A percentile compares a stretch with the other conserved stretches of the same genome.
Conservation (phyloP, 495 filamentous ascomycete genomes). For the Aspergillus homomorphus region DNA sequence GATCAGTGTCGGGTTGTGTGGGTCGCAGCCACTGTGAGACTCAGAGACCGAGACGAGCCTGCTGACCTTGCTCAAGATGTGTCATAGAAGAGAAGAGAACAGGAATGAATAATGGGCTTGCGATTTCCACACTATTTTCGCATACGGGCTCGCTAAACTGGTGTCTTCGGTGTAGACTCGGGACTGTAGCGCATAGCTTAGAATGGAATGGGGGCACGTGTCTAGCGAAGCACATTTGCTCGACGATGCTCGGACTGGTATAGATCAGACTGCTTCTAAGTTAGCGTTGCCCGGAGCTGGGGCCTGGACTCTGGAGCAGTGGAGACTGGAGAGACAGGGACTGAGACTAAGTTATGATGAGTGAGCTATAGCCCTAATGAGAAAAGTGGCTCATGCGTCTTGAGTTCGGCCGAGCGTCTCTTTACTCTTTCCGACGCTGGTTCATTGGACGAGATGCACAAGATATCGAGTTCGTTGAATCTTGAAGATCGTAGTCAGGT, state of each 20-base stretch:
- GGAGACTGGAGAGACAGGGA: not conserved
- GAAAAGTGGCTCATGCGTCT: too few species aligned
- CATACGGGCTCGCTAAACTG: not conserved
- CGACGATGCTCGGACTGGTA: not conserved
- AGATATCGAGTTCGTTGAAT: too few species aligned
- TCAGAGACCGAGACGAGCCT: not conserved
- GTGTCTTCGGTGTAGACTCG: not conserved
- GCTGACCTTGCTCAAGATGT: too few species aligned
- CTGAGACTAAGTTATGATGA: too few species aligned
- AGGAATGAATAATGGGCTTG: too few species aligned
- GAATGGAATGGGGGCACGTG: too few species aligned
- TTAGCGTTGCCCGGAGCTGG: not conserved
- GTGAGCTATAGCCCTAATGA: too few species aligned
- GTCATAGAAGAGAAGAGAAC: not conserved
- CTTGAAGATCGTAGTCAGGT: not conserved
- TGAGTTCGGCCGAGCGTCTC: too few species aligned
- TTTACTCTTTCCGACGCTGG: too few species aligned
- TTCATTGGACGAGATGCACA: too few species aligned
- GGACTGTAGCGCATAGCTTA: not conserved
- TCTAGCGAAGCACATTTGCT: not conserved
- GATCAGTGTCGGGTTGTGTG: not conserved
- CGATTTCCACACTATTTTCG: not conserved
- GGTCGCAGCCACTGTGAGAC: not conserved
- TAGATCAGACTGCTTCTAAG: not conserved
- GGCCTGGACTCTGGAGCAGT: not conserved